Evolutionary conservation across 2,329 filamentous ascomycete species (phyloP).

Genomic region (Colletotrichum sp.): DNA sequence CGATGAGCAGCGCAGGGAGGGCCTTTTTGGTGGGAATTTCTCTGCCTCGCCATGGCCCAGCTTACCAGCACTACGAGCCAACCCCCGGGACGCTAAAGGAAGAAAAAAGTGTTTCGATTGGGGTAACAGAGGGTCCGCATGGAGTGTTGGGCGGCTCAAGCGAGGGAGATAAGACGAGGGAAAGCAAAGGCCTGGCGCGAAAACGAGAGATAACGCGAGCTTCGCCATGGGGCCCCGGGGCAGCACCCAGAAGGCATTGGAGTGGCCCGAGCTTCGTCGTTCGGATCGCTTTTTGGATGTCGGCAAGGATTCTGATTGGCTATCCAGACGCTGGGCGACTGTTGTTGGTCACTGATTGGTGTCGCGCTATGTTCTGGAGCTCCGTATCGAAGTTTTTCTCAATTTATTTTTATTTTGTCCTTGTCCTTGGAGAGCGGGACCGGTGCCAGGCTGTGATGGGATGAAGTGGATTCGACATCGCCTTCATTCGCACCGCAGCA

Average conservation of each 20-base stretch:
- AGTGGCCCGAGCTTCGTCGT: neutral
- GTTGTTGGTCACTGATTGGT: neutral
- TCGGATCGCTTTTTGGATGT: neutral
- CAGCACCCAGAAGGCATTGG: neutral
- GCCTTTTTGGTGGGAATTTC: neutral
- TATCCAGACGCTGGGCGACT: neutral
- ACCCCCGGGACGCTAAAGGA: neutral
- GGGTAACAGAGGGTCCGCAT: slow-evolving; percentile 11
- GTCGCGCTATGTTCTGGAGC: neutral
- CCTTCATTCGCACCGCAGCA: neutral
- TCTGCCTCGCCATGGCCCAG: neutral
- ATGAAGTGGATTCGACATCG: neutral
- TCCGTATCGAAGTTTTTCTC: neutral
- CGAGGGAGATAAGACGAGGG: neutral
- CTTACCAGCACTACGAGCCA: neutral
- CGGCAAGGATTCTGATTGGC: neutral
- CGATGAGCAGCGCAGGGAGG: neutral
- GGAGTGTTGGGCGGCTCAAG: slow-evolving; percentile 2
- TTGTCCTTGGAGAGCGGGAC: neutral
- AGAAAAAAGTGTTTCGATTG: slow-evolving; percentile 11
- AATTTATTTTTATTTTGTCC: neutral
- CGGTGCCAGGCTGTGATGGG: neutral
- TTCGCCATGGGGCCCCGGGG: neutral
- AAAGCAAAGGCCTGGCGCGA: neutral
- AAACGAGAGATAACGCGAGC: neutral